phyloP scores from a whole-genome alignment of 1,284 basidiomycete species.

The Butyriboletus regius region DNA sequence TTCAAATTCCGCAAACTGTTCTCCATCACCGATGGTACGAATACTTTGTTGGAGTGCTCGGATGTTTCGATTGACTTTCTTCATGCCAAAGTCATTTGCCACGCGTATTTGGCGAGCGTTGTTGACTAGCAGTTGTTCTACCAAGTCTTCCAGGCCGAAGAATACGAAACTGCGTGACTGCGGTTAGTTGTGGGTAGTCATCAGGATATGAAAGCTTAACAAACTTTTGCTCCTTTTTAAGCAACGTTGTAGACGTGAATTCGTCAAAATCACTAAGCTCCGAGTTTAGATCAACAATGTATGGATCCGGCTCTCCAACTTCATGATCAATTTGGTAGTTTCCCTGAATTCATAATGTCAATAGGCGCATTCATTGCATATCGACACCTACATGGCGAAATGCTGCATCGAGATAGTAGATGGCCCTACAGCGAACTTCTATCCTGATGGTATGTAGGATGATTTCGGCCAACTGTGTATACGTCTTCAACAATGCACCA shows the following conservation, averaged over 20 bases:
- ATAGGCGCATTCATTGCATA: not conserved
- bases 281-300: slow-evolving; percentile 80
- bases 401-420: slow-evolving; percentile 76
- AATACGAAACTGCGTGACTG: slow-evolving; percentile 66
- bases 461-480: slow-evolving; percentile 77
- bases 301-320: slow-evolving; percentile 82
- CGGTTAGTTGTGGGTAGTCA: slow-evolving; percentile 1
- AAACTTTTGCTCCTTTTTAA: slow-evolving; percentile 60
- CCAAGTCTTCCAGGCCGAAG: slow-evolving; percentile 76
- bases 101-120: slow-evolving; percentile 66
- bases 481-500: slow-evolving; percentile 83
- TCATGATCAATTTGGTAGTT: slow-evolving; percentile 77
- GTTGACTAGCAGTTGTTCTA: slow-evolving; percentile 76
- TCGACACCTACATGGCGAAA: slow-evolving; percentile 55
- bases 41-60: slow-evolving; percentile 89
- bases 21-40: slow-evolving; percentile 64
- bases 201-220: slow-evolving; percentile 22
- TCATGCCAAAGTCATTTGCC: slow-evolving; percentile 73
- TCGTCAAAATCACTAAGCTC: slow-evolving; percentile 77
- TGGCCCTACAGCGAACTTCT: slow-evolving; percentile 79
- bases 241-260: slow-evolving; percentile 55
- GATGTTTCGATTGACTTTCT: slow-evolving; percentile 86
- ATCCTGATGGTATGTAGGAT: slow-evolving; percentile 84
- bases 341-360: slow-evolving; percentile 45
- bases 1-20: slow-evolving; percentile 63